A percentile compares a stretch with the other conserved stretches of the same genome.
Evolutionary conservation across 2,329 filamentous ascomycete genomes (phyloP).

Genomic region (Xylaria hypoxylon): DNA sequence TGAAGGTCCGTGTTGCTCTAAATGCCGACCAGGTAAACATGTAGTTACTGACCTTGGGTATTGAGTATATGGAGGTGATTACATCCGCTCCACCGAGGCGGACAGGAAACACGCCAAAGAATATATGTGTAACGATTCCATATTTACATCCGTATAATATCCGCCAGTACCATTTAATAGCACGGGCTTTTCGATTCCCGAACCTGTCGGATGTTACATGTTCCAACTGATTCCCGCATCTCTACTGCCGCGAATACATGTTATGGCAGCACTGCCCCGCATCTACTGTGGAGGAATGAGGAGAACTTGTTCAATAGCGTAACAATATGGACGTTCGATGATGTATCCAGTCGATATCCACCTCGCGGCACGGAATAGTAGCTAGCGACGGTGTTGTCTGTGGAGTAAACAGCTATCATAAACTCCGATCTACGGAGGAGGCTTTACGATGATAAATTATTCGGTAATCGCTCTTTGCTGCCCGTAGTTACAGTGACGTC

Average conservation of each 20-base stretch:
- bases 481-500: background rate
- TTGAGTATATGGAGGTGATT: too few relatives aligned
- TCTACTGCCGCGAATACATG: background rate
- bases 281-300: constrained; percentile 27
- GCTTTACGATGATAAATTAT: background rate
- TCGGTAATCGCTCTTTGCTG: background rate
- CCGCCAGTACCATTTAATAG: too few relatives aligned
- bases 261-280: constrained; percentile 22
- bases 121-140: background rate
- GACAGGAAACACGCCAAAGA: too few relatives aligned
- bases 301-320: constrained; percentile 17
- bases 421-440: background rate
- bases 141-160: background rate
- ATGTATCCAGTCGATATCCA: constrained; percentile 8
- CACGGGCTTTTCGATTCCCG: too few relatives aligned
- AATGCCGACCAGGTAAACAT: too few relatives aligned
- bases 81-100: too few relatives aligned
- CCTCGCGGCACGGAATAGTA: constrained; percentile 31
- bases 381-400: constrained; percentile 19
- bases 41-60: too few relatives aligned
- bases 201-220: too few relatives aligned
- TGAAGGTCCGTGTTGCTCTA: too few relatives aligned
- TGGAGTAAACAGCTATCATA: constrained; percentile 9
- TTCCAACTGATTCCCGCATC: background rate
- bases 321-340: background rate